Conservation (phyloP, 23 red algal genomes). For the Agarophyton chilense region DNA sequence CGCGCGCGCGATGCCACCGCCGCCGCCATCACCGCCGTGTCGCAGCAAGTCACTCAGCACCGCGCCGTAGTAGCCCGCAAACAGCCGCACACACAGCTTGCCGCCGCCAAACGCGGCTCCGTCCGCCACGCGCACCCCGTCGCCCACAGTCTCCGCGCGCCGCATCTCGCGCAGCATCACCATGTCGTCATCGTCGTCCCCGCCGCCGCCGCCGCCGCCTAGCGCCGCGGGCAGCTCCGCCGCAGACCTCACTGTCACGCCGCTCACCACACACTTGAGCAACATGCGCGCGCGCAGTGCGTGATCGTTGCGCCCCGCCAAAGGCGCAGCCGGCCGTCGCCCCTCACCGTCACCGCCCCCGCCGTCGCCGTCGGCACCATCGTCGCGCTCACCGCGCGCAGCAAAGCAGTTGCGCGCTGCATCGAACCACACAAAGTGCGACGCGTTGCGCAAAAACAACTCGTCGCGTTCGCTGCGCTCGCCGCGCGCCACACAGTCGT, state of each 20-base stretch:
- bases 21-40: neutral
- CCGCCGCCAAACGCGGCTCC: constrained; percentile 17
- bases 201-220: neutral
- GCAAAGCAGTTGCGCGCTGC: neutral
- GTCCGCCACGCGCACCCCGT: neutral
- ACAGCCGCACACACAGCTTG: neutral
- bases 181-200: no score
- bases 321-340: neutral
- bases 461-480: neutral
- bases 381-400: neutral
- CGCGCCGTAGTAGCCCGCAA: constrained; percentile 28
- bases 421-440: constrained; percentile 64
- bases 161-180: constrained; percentile 28
- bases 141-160: neutral
- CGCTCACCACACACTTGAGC: constrained; percentile 1
- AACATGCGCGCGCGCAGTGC: constrained; percentile 22
- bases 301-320: constrained; percentile 4
- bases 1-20: constrained; percentile 13
- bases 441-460: neutral
- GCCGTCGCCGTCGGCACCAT: no score
- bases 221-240: constrained; percentile 28
- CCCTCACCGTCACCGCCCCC: no score
- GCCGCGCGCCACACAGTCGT: neutral
- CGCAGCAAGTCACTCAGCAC: constrained; percentile 28
- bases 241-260: neutral